Conservation (phyloP, 768 basidiomycete species). For the Suillus subluteus region DNA sequence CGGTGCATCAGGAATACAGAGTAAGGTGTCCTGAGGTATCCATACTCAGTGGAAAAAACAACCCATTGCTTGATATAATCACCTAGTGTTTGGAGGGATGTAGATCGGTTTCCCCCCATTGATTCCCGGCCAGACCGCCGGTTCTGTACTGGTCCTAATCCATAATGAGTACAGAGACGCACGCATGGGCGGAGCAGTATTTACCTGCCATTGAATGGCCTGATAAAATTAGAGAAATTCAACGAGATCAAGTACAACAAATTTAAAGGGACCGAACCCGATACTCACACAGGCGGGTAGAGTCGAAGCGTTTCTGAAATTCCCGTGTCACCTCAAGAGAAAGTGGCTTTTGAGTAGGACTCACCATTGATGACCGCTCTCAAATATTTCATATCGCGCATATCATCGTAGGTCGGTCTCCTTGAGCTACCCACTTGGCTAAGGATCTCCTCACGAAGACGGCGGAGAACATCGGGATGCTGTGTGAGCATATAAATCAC, state of each 20-base stretch:
- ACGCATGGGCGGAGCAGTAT: not conserved
- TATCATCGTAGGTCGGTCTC: conserved; percentile 34
- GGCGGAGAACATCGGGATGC: conserved; percentile 30
- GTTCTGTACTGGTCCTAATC: conserved; percentile 27
- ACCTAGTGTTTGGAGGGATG: conserved; percentile 37
- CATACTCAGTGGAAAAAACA: not conserved
- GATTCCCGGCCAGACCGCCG: conserved; percentile 26
- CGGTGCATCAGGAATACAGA: conserved; percentile 62
- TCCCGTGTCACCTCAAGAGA: no score
- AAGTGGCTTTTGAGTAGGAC: no score
- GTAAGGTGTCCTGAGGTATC: conserved; percentile 41
- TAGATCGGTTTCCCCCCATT: conserved; percentile 34
- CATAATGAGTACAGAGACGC: not conserved
- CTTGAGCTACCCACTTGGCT: conserved; percentile 29
- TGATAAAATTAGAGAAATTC: conserved; percentile 3
- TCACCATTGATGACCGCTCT: no score
- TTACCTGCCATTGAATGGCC: conserved; percentile 31
- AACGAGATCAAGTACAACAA: not conserved
- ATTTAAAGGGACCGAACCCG: not conserved
- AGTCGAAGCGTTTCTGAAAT: no score
- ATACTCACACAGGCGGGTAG: conserved; percentile 35
- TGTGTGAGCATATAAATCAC: conserved; percentile 31
- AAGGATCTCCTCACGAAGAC: conserved; percentile 36
- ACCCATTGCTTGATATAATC: not conserved
- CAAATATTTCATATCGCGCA: conserved; percentile 44